Conservation (phyloP, 176 grass and related monocot species). For the Oryza meridionalis region DNA sequence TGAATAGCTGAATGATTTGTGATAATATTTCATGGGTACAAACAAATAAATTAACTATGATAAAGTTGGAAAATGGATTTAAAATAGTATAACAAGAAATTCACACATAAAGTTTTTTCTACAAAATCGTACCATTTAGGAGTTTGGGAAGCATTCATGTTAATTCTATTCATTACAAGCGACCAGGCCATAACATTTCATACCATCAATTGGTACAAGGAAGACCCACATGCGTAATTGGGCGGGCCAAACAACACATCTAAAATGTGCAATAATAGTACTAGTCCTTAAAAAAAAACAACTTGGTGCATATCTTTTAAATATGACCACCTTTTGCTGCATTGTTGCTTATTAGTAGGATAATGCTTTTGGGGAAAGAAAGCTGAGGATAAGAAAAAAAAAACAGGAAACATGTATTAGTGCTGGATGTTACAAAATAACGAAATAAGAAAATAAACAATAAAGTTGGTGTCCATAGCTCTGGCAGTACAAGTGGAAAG, state of each 20-base stretch:
- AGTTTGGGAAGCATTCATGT: no score
- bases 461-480: conserved; percentile 11
- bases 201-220: not conserved
- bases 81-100: no score
- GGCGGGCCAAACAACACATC: conserved; percentile 9
- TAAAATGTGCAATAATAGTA: conserved; percentile 24
- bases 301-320: not conserved
- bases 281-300: not conserved
- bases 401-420: conserved; percentile 17
- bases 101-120: no score
- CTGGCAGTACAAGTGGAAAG: conserved; percentile 40
- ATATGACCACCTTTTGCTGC: not conserved
- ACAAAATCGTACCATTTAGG: no score
- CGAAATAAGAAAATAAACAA: conserved; percentile 2
- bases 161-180: no score
- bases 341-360: not conserved
- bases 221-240: not conserved
- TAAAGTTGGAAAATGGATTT: no score
- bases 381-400: not conserved
- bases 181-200: no score
- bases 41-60: no score
- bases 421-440: conserved; percentile 38
- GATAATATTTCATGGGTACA: no score
- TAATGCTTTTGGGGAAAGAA: not conserved
- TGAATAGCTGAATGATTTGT: no score